Evolutionary conservation across 345 rosid genomes (phyloP).

Genomic region (Eucalyptus guilfoylei): DNA sequence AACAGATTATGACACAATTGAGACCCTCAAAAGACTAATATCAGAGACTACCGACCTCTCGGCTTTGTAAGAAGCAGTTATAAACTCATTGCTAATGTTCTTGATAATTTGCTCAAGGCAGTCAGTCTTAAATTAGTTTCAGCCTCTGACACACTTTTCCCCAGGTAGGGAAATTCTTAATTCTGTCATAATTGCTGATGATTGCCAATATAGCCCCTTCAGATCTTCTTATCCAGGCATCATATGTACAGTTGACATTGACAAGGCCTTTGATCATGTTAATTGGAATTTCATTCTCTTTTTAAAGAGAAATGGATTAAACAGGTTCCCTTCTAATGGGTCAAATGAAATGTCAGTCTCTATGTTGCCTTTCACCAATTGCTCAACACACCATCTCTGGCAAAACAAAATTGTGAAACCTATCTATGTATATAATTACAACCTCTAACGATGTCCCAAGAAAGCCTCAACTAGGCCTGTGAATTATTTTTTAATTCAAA

Average conservation of each 20-base stretch:
- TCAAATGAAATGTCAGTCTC: neutral
- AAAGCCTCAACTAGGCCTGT: neutral
- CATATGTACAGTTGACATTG: neutral
- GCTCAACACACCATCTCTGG: neutral
- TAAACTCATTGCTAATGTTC: neutral
- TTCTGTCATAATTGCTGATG: neutral
- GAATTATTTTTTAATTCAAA: neutral
- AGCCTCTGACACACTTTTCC: neutral
- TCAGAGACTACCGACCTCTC: neutral
- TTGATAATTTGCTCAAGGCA: neutral
- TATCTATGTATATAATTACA: neutral
- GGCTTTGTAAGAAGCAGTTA: neutral
- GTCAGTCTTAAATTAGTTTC: neutral
- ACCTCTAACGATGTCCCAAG: neutral
- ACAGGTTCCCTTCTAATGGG: neutral
- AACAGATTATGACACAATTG: neutral
- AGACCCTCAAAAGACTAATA: neutral
- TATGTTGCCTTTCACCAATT: neutral
- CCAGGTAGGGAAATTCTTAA: neutral
- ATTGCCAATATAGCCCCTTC: neutral
- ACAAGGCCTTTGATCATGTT: neutral
- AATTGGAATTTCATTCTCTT: neutral
- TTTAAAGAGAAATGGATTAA: neutral
- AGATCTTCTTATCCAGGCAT: neutral
- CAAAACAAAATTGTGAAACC: neutral